Evolutionary conservation across 1,284 basidiomycete species (phyloP).

Genomic region (Fomitiporia mediterranea): DNA sequence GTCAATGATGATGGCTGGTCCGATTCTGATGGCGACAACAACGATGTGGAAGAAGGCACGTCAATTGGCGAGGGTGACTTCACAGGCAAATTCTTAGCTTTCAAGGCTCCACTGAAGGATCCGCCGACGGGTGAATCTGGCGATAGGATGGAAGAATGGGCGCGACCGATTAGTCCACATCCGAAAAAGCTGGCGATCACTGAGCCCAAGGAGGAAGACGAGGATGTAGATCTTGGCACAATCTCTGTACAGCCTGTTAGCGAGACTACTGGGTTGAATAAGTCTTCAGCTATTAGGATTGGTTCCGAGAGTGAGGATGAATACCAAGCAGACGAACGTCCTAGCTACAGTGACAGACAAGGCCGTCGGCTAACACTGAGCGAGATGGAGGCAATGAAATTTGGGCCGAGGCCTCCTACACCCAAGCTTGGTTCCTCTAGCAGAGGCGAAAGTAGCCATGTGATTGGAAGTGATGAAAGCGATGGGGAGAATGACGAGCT

Average conservation of each 20-base stretch:
- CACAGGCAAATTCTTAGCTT: slow-evolving; percentile 54
- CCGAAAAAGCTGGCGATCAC: slow-evolving; percentile 37
- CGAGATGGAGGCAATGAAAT: slow-evolving; percentile 16
- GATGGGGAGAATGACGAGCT: not conserved
- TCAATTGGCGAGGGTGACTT: slow-evolving; percentile 49
- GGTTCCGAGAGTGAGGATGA: not conserved
- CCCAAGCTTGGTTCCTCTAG: not conserved
- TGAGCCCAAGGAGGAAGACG: slow-evolving; percentile 30
- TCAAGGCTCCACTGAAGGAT: slow-evolving; percentile 54
- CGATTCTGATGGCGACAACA: slow-evolving; percentile 31
- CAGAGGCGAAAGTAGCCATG: not conserved
- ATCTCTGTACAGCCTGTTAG: not conserved
- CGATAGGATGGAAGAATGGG: slow-evolving; percentile 53
- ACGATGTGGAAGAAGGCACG: slow-evolving; percentile 21
- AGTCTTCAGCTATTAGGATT: not conserved
- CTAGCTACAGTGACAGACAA: slow-evolving; percentile 6
- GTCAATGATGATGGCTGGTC: slow-evolving; percentile 28
- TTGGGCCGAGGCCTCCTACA: slow-evolving; percentile 3
- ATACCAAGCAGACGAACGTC: not conserved
- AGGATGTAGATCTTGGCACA: slow-evolving; percentile 33
- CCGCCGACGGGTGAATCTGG: slow-evolving; percentile 57
- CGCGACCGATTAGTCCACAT: slow-evolving; percentile 63
- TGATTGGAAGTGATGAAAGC: not conserved
- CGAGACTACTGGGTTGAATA: not conserved
- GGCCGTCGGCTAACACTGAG: slow-evolving; percentile 19